These are phyloP conservation scores for Kluyveromyces lactis DNA, from an alignment of 805 yeast genomes.

Conservation along the genomic window DNA sequence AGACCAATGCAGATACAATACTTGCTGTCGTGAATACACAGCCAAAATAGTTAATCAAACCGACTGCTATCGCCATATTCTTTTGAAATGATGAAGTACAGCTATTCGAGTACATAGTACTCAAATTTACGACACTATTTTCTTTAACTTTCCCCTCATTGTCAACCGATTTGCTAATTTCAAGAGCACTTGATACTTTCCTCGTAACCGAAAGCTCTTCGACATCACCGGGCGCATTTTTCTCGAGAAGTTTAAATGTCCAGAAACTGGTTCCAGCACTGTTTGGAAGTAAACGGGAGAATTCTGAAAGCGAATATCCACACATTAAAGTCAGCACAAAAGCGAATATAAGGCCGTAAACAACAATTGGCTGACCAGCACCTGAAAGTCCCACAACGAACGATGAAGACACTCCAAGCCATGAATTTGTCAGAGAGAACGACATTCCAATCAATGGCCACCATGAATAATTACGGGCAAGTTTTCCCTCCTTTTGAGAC, in stretches of 20 bases:
- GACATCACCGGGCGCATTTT: background rate
- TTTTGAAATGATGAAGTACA: constrained; percentile 10
- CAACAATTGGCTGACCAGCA: constrained; percentile 51
- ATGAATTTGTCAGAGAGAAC: constrained; percentile 51
- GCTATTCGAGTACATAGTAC: too few relatives aligned
- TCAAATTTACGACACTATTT: too few relatives aligned
- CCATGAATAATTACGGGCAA: constrained; percentile 32
- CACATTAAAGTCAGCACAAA: constrained; percentile 39
- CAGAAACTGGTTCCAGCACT: constrained; percentile 56
- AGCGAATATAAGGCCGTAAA: constrained; percentile 48
- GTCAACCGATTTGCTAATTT: too few relatives aligned
- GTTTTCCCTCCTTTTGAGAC: background rate
- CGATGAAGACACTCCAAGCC: constrained; percentile 54
- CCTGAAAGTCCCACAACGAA: constrained; percentile 45
- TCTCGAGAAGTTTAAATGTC: constrained; percentile 42
- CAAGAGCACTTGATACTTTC: too few relatives aligned
- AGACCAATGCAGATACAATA: constrained; percentile 45
- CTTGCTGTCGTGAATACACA: constrained; percentile 56
- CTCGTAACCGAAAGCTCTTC: background rate
- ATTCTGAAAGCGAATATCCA: constrained; percentile 45
- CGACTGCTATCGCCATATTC: constrained; percentile 43
- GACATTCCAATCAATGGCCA: constrained; percentile 49
- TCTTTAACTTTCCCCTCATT: too few relatives aligned
- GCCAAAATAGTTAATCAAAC: constrained; percentile 57
- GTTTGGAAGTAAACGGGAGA: constrained; percentile 44